These are phyloP conservation scores for Diaporthe caulivora DNA, from an alignment of 2,329 filamentous ascomycete species.

Conservation along the genomic window DNA sequence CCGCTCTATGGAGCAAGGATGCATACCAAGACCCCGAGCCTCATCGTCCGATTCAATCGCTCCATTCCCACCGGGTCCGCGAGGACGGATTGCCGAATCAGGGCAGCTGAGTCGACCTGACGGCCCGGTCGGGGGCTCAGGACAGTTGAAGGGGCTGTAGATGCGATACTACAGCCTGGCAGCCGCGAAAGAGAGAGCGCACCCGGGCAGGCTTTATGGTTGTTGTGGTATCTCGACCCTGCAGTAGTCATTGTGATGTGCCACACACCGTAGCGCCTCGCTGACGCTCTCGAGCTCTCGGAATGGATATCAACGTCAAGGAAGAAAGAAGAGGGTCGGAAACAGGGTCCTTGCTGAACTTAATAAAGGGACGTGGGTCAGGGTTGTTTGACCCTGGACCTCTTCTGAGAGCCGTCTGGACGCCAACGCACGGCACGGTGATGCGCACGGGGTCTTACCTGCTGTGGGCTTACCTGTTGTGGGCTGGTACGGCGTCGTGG, in stretches of 20 bases:
- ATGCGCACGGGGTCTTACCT: conserved; percentile 29
- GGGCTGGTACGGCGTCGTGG: neutral
- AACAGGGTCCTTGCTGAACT: conserved; percentile 26
- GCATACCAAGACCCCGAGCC: conserved; percentile 33
- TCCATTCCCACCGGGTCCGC: neutral
- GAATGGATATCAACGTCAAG: conserved; percentile 1
- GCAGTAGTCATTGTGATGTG: neutral
- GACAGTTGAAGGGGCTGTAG: neutral
- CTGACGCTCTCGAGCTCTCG: conserved; percentile 10
- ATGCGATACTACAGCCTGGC: neutral
- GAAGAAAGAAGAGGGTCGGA: neutral
- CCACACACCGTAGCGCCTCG: conserved; percentile 1
- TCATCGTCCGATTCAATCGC: conserved; percentile 32
- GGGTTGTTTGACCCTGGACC: conserved; percentile 24
- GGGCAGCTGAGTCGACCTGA: conserved; percentile 4
- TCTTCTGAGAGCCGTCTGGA: conserved; percentile 5
- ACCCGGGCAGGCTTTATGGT: neutral
- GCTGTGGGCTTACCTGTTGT: conserved; percentile 2
- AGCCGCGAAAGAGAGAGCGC: neutral
- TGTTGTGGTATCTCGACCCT: neutral
- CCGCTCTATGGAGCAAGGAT: conserved; percentile 31
- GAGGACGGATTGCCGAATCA: neutral
- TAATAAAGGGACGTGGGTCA: conserved; percentile 36
- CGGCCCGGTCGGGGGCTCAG: neutral
- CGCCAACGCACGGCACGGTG: conserved; percentile 37